Evolutionary conservation across 305 asterid species (phyloP), one percentile per base, ranked within the genome.

Genomic region (Fraxinus platypoda): DNA sequence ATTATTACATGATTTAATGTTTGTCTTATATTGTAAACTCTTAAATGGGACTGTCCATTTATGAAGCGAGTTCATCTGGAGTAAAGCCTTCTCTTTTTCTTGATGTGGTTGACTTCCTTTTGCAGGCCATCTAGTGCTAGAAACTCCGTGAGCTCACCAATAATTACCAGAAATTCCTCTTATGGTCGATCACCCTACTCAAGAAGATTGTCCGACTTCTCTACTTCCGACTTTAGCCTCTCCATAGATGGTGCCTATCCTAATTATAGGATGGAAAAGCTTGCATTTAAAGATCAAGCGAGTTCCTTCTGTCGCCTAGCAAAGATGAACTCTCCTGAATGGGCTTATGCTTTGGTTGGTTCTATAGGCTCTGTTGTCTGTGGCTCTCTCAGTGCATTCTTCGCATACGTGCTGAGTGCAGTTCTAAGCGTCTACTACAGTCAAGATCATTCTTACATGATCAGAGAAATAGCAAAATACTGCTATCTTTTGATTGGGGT

Each of bases 91-190:
- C 3, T 2, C 1, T 13, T 30, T 41, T 46, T 25, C 49, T 38
- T 68, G 57, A 78, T 64, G 54, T 80, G 26, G 13, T 81, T 75
- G 41, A 3, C 76, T 78, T 81, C 64, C 11, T 34, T 34, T 7
- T 75, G 78, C 92, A 97, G 99, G 97, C 99, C 99, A 79, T 97
- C 99, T 6, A 97, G 97, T 75, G 99, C 99, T 13, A 91, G 99
- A 80, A 97, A 97, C 91, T 97, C 99, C 0, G 97, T 95, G 49
- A 95, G 99, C 89, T 97, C 99, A 1, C 98, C 98, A 0, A 93
- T 95, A 78, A 95, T 95, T 46, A 88, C 98, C 3, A 82, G 99
- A 76, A 97, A 97, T 84, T 97, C 99, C 41, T 97, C 99, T 3
- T 97, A 94, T 1, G 95, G 98, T 0, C 91, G 98, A 78, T 97